phyloP scores from a whole-genome alignment of 2,329 filamentous ascomycete genomes.

The Didymosphaeria variabile region DNA sequence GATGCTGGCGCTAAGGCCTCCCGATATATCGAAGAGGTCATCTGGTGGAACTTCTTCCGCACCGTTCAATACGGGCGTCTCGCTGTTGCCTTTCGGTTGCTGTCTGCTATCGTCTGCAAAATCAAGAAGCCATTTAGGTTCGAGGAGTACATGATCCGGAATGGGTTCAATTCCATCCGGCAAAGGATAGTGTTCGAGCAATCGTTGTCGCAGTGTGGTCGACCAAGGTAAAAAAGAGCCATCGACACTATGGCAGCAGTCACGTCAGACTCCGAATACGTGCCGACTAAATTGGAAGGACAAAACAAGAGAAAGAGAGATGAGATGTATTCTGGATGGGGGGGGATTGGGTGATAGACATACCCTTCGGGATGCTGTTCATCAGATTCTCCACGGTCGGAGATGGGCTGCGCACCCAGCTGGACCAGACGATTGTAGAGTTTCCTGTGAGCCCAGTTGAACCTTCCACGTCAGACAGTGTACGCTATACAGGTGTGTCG shows the following conservation, averaged over 20 bases:
- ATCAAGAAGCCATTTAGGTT: constrained; percentile 74
- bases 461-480: constrained; percentile 60
- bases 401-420: constrained; percentile 80
- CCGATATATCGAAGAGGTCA: constrained; percentile 66
- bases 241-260: constrained; percentile 68
- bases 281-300: constrained; percentile 1
- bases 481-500: not conserved
- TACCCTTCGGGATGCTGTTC: constrained; percentile 94
- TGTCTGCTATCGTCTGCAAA: constrained; percentile 33
- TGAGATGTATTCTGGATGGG: not conserved
- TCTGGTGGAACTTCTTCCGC: constrained; percentile 43
- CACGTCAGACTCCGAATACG: constrained; percentile 14
- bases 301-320: not conserved
- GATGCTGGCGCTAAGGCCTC: constrained; percentile 66
- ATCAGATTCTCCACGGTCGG: constrained; percentile 85
- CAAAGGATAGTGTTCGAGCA: constrained; percentile 75
- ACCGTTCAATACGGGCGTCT: constrained; percentile 10
- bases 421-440: constrained; percentile 84
- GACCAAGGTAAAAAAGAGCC: constrained; percentile 84
- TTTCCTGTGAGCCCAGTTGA: constrained; percentile 92
- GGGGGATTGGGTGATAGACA: constrained; percentile 36
- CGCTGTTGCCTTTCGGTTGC: not conserved
- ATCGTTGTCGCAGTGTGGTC: constrained; percentile 69
- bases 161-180: constrained; percentile 74
- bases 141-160: constrained; percentile 75